These are phyloP conservation scores for Xylaria longipes DNA, from an alignment of 495 filamentous ascomycete species.

Conservation along the genomic window DNA sequence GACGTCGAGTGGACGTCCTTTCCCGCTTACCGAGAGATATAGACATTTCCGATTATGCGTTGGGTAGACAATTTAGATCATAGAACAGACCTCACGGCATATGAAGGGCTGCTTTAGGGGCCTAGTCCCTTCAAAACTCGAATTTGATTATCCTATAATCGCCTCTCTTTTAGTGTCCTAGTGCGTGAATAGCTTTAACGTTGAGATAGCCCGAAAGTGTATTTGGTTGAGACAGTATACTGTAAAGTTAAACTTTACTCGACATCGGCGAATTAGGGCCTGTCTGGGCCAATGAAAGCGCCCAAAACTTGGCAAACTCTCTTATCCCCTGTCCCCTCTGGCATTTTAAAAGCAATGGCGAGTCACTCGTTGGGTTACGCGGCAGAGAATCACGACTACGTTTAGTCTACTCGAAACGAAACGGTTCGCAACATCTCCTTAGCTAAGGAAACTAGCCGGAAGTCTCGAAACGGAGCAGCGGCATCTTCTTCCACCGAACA, in stretches of 20 bases:
- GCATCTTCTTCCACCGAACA: not conserved
- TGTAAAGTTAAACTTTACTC: too few species aligned
- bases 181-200: not conserved
- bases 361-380: not conserved
- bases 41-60: not conserved
- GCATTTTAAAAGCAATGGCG: not conserved
- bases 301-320: not conserved
- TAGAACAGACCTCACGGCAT: constrained; percentile 39
- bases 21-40: not conserved
- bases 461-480: not conserved
- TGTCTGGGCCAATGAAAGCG: not conserved
- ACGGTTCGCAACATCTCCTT: not conserved
- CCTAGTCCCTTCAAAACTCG: not conserved
- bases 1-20: not conserved
- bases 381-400: not conserved
- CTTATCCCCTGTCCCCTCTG: not conserved
- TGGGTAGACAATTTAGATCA: constrained; percentile 28
- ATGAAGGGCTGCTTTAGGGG: constrained; percentile 1
- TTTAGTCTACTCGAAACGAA: not conserved
- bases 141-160: not conserved
- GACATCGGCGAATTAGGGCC: not conserved
- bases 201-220: not conserved
- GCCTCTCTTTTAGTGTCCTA: not conserved
- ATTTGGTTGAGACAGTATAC: not conserved
- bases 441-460: not conserved